Conservation (phyloP, 208 protist genomes). For the Novymonas esmeraldas region DNA sequence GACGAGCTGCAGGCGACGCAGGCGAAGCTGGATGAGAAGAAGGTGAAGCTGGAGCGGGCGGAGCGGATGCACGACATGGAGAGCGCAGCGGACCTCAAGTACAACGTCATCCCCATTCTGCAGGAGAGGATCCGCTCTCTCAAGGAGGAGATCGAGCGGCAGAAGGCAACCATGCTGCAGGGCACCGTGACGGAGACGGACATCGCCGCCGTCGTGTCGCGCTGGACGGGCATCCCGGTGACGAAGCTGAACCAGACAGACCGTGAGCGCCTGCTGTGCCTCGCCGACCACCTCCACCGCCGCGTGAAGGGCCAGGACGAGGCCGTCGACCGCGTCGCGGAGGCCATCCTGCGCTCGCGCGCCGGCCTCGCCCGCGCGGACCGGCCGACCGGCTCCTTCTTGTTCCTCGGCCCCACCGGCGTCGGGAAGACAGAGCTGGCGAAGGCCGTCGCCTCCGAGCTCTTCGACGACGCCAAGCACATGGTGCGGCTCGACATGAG, state of each 20-base stretch:
- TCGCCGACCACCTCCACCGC: conserved; percentile 86
- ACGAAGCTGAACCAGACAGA: conserved; percentile 89
- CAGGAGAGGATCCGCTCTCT: conserved; percentile 79
- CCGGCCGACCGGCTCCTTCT: conserved; percentile 95
- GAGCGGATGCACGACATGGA: conserved; percentile 91
- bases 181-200: conserved; percentile 93
- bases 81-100: conserved; percentile 94
- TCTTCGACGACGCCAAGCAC: conserved; percentile 97
- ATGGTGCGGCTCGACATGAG: conserved; percentile 99
- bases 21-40: conserved; percentile 89
- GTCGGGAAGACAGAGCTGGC: conserved; percentile 97
- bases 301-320: conserved; percentile 97
- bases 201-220: conserved; percentile 96
- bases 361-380: conserved; percentile 90
- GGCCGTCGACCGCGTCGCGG: conserved; percentile 95
- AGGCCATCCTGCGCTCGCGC: conserved; percentile 96
- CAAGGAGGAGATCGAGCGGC: conserved; percentile 69
- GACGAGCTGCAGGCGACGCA: conserved; percentile 88
- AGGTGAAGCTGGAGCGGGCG: conserved; percentile 90
- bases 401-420: conserved; percentile 98
- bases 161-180: conserved; percentile 91
- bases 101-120: conserved; percentile 96
- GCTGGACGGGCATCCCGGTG: conserved; percentile 98
- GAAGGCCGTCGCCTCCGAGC: conserved; percentile 94
- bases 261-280: conserved; percentile 88